These are phyloP conservation scores for Tetrahymena thermophila DNA, from an alignment of 73 alveolate genomes.

Conservation along the genomic window DNA sequence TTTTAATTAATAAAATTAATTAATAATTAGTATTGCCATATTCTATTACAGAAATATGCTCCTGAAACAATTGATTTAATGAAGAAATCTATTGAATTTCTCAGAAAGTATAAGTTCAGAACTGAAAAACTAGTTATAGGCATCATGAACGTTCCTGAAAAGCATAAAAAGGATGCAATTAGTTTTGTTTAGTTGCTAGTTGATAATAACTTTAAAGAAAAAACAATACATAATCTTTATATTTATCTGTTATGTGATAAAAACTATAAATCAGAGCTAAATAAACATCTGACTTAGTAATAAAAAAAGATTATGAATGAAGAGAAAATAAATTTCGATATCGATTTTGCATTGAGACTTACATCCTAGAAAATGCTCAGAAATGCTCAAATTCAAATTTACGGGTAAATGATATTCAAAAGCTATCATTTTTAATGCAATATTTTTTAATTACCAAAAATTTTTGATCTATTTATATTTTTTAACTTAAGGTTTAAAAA, in stretches of 20 bases:
- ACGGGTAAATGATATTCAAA: conserved; percentile 43
- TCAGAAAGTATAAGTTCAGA: neutral
- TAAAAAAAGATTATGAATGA: neutral
- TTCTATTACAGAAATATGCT: neutral
- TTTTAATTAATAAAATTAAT: neutral
- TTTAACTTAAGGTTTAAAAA: too few relatives aligned
- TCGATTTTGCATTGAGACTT: conserved; percentile 89
- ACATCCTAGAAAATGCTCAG: conserved; percentile 76
- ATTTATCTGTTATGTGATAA: neutral
- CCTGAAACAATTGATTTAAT: neutral
- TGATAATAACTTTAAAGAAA: neutral
- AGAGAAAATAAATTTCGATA: neutral
- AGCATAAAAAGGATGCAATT: neutral
- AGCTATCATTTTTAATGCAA: too few relatives aligned
- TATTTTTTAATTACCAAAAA: too few relatives aligned
- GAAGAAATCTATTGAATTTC: neutral
- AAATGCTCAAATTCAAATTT: conserved; percentile 69
- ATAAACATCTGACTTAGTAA: neutral
- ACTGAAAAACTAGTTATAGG: neutral
- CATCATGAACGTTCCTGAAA: neutral
- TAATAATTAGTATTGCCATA: neutral
- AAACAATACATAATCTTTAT: neutral
- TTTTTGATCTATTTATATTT: too few relatives aligned
- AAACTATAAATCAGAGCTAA: neutral
- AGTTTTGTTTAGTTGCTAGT: neutral